Evolutionary conservation across 805 yeast genomes (phyloP).

Genomic region (Teunomyces barrocoloradensis): DNA sequence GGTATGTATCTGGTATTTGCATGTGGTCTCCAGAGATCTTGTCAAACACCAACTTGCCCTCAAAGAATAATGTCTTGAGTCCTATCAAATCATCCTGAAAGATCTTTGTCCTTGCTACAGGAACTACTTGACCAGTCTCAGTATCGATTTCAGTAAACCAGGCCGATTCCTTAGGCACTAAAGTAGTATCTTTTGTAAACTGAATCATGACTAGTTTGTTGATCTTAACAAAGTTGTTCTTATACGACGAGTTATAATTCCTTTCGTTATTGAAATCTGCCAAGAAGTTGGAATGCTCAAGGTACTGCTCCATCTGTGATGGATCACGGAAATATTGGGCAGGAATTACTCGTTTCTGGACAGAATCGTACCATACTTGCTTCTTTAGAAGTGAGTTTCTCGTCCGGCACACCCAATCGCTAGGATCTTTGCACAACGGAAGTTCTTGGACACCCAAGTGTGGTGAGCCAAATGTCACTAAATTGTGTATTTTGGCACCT

Average conservation of each 20-base stretch:
- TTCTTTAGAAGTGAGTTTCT: conserved; percentile 53
- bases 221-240: conserved; percentile 40
- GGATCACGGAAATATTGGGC: conserved; percentile 79
- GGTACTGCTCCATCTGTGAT: conserved; percentile 48
- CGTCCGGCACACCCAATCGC: conserved; percentile 58
- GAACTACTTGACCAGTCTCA: conserved; percentile 37
- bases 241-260: conserved; percentile 37
- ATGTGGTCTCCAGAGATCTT: conserved; percentile 61
- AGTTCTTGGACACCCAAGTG: conserved; percentile 73
- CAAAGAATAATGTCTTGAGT: conserved; percentile 43
- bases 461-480: conserved; percentile 79
- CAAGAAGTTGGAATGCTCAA: conserved; percentile 55
- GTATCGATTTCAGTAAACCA: conserved; percentile 58
- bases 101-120: conserved; percentile 47
- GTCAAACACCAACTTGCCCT: conserved; percentile 46
- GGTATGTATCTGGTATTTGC: conserved; percentile 54
- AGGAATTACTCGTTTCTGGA: conserved; percentile 59
- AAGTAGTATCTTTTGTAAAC: conserved; percentile 62
- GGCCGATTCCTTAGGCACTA: conserved; percentile 72
- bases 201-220: conserved; percentile 56
- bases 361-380: conserved; percentile 57
- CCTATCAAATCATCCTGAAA: conserved; percentile 63
- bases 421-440: conserved; percentile 50
- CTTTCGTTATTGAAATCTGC: conserved; percentile 68
- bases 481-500: conserved; percentile 36